phyloP scores from a whole-genome alignment of 495 filamentous ascomycete species.

The Neurospora sp. region DNA sequence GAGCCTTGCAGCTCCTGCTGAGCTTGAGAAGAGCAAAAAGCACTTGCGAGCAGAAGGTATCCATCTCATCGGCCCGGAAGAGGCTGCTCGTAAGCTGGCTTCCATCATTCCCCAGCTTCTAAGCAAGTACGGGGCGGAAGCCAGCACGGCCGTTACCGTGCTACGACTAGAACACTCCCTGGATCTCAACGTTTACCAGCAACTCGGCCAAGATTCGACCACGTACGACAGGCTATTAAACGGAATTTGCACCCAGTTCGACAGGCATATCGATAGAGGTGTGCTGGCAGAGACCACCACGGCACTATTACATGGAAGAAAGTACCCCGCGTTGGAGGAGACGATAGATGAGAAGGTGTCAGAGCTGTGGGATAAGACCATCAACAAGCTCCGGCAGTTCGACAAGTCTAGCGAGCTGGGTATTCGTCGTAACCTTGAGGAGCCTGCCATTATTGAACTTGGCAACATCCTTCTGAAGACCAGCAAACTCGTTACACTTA shows the following conservation, averaged over 20 bases:
- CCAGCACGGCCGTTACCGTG: conserved; percentile 74
- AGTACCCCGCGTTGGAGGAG: conserved; percentile 79
- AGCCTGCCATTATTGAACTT: conserved; percentile 53
- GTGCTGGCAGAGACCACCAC: conserved; percentile 78
- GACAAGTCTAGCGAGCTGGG: conserved; percentile 56
- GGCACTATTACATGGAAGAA: conserved; percentile 74
- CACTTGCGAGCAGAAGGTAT: conserved; percentile 45
- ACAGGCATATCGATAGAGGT: conserved; percentile 73
- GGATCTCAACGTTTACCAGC: conserved; percentile 79
- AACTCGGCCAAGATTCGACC: conserved; percentile 75
- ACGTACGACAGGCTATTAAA: conserved; percentile 75
- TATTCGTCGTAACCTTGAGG: conserved; percentile 49
- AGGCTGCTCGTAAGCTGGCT: conserved; percentile 63
- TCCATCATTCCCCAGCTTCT: conserved; percentile 72
- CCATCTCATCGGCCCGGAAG: conserved; percentile 51
- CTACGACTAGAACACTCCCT: conserved; percentile 80
- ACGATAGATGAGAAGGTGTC: conserved; percentile 68
- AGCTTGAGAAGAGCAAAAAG: conserved; percentile 55
- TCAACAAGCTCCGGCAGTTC: conserved; percentile 58
- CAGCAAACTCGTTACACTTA: conserved; percentile 70
- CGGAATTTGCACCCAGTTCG: conserved; percentile 89
- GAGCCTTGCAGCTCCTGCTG: conserved; percentile 47
- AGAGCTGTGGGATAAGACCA: conserved; percentile 74
- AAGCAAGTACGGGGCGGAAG: conserved; percentile 85
- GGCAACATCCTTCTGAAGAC: conserved; percentile 76